These are phyloP conservation scores for Ambrosiella xylebori DNA, from an alignment of 2,329 filamentous ascomycete genomes.

Conservation along the genomic window DNA sequence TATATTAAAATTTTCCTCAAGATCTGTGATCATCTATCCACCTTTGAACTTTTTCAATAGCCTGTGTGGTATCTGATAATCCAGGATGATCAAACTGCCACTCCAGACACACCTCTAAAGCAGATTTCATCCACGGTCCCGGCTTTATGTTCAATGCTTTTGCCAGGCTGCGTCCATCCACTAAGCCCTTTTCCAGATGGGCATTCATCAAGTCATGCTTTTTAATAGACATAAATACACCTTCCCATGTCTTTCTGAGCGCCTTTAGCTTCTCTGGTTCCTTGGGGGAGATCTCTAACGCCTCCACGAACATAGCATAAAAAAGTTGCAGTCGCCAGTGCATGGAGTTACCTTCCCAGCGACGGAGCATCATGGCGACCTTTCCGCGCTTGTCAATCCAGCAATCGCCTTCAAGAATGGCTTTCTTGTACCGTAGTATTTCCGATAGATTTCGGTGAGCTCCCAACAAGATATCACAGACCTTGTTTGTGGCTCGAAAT, in stretches of 20 bases:
- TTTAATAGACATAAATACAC: slow-evolving; percentile 31
- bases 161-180: slow-evolving; percentile 61
- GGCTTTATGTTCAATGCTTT: slow-evolving; percentile 51
- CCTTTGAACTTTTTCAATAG: slow-evolving; percentile 34
- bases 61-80: slow-evolving; percentile 38
- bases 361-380: slow-evolving; percentile 57
- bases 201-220: slow-evolving; percentile 40
- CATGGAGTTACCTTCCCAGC: slow-evolving; percentile 44
- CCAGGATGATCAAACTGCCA: slow-evolving; percentile 79
- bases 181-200: slow-evolving; percentile 39
- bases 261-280: slow-evolving; percentile 20
- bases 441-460: slow-evolving; percentile 44
- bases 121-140: slow-evolving; percentile 69
- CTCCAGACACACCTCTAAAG: slow-evolving; percentile 61
- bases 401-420: slow-evolving; percentile 29
- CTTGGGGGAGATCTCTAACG: slow-evolving; percentile 21
- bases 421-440: slow-evolving; percentile 45
- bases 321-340: slow-evolving; percentile 58
- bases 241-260: background rate
- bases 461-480: slow-evolving; percentile 48
- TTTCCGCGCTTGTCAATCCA: slow-evolving; percentile 38
- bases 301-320: slow-evolving; percentile 49
- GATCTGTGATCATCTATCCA: too few species aligned
- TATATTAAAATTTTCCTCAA: too few species aligned
- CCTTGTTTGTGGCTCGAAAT: slow-evolving; percentile 61